A percentile compares a stretch with the other conserved stretches of the same genome.
Evolutionary conservation across 2,329 filamentous ascomycete genomes (phyloP).

Genomic region (Dactylellina leptospora): DNA sequence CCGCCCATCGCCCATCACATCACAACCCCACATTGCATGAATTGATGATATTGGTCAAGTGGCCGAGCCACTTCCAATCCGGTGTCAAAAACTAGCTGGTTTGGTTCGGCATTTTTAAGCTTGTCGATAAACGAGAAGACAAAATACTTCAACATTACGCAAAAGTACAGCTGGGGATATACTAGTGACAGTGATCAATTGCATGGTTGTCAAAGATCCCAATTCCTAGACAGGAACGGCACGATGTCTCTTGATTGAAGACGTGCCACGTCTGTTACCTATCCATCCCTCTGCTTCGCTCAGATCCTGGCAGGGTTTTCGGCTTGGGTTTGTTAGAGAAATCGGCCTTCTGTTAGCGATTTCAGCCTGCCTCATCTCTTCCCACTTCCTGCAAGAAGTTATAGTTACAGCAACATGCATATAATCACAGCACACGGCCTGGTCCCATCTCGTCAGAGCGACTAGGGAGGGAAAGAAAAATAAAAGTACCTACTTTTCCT

Average conservation of each 20-base stretch:
- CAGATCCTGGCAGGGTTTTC: no score
- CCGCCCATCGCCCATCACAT: constrained; percentile 40
- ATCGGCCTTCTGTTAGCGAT: constrained; percentile 22
- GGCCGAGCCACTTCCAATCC: constrained; percentile 20
- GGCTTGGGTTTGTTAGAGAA: neutral
- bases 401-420: constrained; percentile 46
- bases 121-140: constrained; percentile 43
- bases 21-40: constrained; percentile 49
- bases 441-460: constrained; percentile 50
- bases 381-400: constrained; percentile 53
- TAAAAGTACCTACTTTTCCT: constrained; percentile 11
- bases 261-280: constrained; percentile 44
- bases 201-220: constrained; percentile 15
- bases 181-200: constrained; percentile 11
- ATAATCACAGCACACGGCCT: constrained; percentile 53
- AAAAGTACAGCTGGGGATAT: constrained; percentile 15
- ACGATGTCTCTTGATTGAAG: constrained; percentile 15
- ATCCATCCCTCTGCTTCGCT: constrained; percentile 1
- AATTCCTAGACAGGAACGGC: constrained; percentile 20
- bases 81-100: neutral
- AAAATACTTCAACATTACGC: constrained; percentile 28
- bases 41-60: constrained; percentile 12
- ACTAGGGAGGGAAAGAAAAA: constrained; percentile 35
- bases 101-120: no score
- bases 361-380: constrained; percentile 53